Percentiles rank a stretch among this genome's conserved stretches.
These are phyloP conservation scores for Piloderma croceum DNA, from an alignment of 768 basidiomycete species.

Conservation along the genomic window DNA sequence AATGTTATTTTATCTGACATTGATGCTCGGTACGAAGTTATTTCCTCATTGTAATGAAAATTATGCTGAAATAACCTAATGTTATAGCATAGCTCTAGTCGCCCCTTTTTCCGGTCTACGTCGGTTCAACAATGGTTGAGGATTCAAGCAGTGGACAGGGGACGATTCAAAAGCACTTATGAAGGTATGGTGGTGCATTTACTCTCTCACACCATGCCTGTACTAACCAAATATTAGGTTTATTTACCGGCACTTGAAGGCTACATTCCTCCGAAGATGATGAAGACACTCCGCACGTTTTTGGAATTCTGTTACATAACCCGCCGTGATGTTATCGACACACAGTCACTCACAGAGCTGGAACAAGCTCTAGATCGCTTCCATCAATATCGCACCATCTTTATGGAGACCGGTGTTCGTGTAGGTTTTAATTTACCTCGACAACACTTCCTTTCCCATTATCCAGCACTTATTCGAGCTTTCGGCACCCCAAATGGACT, in stretches of 20 bases:
- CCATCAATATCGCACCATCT: slow-evolving; percentile 17
- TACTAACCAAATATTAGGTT: slow-evolving; percentile 13
- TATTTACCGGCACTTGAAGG: slow-evolving; percentile 24
- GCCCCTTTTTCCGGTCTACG: slow-evolving; percentile 22
- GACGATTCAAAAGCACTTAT: slow-evolving; percentile 35
- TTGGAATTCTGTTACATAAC: slow-evolving; percentile 30
- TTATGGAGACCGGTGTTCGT: slow-evolving; percentile 11
- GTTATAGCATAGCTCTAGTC: slow-evolving; percentile 23
- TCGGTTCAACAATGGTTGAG: slow-evolving; percentile 24
- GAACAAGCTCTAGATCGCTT: slow-evolving; percentile 14
- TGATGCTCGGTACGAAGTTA: slow-evolving; percentile 19
- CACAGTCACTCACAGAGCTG: slow-evolving; percentile 14
- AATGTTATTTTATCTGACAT: slow-evolving; percentile 26
- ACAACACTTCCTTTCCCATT: slow-evolving; percentile 31
- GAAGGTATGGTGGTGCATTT: slow-evolving; percentile 23
- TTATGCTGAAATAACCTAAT: background rate
- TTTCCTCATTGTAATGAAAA: slow-evolving; percentile 2
- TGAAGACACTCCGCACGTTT: slow-evolving; percentile 19
- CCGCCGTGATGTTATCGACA: slow-evolving; percentile 9
- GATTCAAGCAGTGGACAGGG: slow-evolving; percentile 37
- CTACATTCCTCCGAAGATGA: slow-evolving; percentile 21
- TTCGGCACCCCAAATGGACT: slow-evolving; percentile 32
- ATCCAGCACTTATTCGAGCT: slow-evolving; percentile 14
- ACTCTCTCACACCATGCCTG: background rate
- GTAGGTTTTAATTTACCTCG: slow-evolving; percentile 21